Base-by-base conservation (phyloP, 768 basidiomycete species). In the Hysterangium stoloniferum region DNA sequence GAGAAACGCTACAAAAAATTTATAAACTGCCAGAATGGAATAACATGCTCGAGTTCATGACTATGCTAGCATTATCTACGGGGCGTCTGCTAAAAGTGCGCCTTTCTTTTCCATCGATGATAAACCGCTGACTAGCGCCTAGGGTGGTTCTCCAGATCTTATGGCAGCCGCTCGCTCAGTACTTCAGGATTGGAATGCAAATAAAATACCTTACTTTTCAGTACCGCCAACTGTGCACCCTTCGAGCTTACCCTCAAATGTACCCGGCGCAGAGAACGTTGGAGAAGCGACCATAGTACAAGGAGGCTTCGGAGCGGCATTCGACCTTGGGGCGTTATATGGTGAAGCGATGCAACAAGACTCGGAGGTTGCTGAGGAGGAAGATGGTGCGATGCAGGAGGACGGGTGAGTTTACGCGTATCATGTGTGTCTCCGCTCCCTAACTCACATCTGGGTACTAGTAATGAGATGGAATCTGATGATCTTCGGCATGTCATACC, bases 91-190 rank as follows among this genome's bases (percentile, higher is more conserved):
- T 87, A 37, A 96, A 96, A 76, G 89, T 82, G 52, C 37, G 60
- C 45, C 17, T 1, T 13, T 17, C 33, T 4, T 24, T 32, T 42
- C 44, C 12, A 22, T 12, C 11, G n/a, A n/a, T 28, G 9, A 17
- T 15, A 31, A 40, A 9, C 47, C 31, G 7, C 20, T 25, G 38
- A 34, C 32, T 25, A 42, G 40, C 17, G 13, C 19, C 3, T 56
- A 89, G 86, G 93, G 93, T 27, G 95, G 95, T 42, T 85, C 91
- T 0, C 94, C 95, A 1, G 92, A 97, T 64, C 64, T 94, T 28
- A 78, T 84, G 36, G 73, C 85, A 5, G 78, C 91, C 0, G 91
- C 94, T 0, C 82, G 89, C 28, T 80, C 84, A 12, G 76, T 97
- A 20, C 66, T 97, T 1, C 78, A 72, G 43, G 93, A 99, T 62